Percentiles rank a stretch among this genome's conserved stretches.
These are phyloP conservation scores for Trichaptum fuscoviolaceum DNA, from an alignment of 768 basidiomycete genomes.

Conservation along the genomic window DNA sequence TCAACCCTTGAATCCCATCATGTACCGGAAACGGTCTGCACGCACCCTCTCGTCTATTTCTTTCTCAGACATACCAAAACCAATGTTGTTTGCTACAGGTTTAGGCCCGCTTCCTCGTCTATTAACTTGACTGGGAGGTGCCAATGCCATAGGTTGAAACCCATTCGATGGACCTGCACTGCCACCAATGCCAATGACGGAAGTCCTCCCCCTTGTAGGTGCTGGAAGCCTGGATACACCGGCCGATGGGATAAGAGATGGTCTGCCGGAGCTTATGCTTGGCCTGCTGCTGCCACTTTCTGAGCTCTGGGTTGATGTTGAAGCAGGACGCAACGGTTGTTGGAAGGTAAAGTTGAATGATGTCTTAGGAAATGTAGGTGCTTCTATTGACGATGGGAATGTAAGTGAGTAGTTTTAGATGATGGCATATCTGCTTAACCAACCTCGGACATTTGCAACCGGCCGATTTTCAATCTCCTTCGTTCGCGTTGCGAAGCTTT, in stretches of 20 bases:
- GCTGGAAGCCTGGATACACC: slow-evolving; percentile 1
- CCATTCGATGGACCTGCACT: slow-evolving; percentile 25
- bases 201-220: neutral
- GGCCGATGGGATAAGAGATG: neutral
- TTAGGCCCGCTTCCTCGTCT: neutral
- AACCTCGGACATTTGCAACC: slow-evolving; percentile 72
- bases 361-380: neutral
- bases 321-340: neutral
- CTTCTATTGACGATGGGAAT: neutral
- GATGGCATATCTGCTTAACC: slow-evolving; percentile 10
- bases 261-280: neutral
- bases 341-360: neutral
- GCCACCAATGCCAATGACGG: neutral
- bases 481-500: slow-evolving; percentile 74
- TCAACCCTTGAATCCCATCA: neutral
- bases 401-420: neutral
- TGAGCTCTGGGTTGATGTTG: neutral
- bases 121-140: neutral
- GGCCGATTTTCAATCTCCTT: slow-evolving; percentile 85
- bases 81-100: slow-evolving; percentile 4
- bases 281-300: neutral
- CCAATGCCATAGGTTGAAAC: slow-evolving; percentile 36
- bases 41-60: slow-evolving; percentile 74
- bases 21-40: slow-evolving; percentile 12
- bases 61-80: slow-evolving; percentile 44